A percentile compares a stretch with the other conserved stretches of the same genome.
These are phyloP conservation scores for Haberlea rhodopensis DNA, from an alignment of 257 asterid genomes.

Conservation along the genomic window DNA sequence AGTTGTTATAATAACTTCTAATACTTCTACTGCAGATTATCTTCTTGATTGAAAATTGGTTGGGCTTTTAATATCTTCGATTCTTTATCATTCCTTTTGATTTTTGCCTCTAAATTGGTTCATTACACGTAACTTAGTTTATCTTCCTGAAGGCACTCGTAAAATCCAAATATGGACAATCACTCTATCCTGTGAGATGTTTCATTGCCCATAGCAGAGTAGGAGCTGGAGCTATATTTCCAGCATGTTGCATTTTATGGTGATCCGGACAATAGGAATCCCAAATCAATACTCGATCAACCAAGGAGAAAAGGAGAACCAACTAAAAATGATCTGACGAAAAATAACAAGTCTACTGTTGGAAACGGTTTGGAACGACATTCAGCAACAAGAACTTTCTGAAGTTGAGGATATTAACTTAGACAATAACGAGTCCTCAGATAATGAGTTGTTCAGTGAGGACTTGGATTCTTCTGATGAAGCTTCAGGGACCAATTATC, in stretches of 20 bases:
- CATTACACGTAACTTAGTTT: neutral
- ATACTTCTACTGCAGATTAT: neutral
- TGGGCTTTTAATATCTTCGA: no score
- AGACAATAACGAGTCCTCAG: constrained; percentile 24
- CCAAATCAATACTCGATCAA: constrained; percentile 45
- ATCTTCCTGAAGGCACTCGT: constrained; percentile 69
- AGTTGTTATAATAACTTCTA: no score
- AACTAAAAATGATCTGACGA: constrained; percentile 5
- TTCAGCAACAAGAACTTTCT: constrained; percentile 34
- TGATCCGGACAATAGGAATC: constrained; percentile 66
- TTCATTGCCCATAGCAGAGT: constrained; percentile 84
- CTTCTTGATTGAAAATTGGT: neutral
- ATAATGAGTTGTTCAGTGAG: constrained; percentile 27
- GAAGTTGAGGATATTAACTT: constrained; percentile 30
- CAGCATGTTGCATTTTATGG: constrained; percentile 83
- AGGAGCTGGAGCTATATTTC: constrained; percentile 83
- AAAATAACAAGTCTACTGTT: constrained; percentile 13
- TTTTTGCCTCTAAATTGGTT: neutral
- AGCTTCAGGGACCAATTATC: constrained; percentile 15
- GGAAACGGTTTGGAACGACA: constrained; percentile 22
- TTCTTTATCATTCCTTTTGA: no score
- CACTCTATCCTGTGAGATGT: constrained; percentile 78
- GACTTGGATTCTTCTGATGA: constrained; percentile 32
- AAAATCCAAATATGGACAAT: constrained; percentile 85
- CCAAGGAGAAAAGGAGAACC: constrained; percentile 24